These are phyloP conservation scores for Teunomyces barrocoloradensis DNA, from an alignment of 805 yeast species.

Conservation along the genomic window DNA sequence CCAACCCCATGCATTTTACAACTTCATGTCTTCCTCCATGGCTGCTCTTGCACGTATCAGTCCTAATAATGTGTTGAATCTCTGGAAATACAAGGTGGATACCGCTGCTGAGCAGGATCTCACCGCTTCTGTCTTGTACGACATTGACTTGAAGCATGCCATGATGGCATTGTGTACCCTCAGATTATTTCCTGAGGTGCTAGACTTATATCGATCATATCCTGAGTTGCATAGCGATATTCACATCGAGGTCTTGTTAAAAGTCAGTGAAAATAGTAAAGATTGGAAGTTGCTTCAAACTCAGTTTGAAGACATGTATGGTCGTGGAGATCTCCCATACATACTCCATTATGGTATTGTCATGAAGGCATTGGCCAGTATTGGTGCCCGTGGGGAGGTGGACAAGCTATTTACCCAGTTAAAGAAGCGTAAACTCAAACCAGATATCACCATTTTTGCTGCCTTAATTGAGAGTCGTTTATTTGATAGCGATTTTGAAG, in stretches of 20 bases:
- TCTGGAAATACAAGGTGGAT: slow-evolving; percentile 22
- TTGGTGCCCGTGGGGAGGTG: slow-evolving; percentile 48
- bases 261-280: slow-evolving; percentile 42
- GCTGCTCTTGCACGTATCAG: slow-evolving; percentile 9
- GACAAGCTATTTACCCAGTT: slow-evolving; percentile 50
- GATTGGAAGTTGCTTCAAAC: slow-evolving; percentile 56
- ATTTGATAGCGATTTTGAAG: slow-evolving; percentile 31
- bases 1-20: slow-evolving; percentile 7
- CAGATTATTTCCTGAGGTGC: slow-evolving; percentile 18
- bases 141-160: slow-evolving; percentile 25
- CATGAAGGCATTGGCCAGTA: slow-evolving; percentile 54
- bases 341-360: slow-evolving; percentile 57
- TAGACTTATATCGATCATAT: slow-evolving; percentile 31
- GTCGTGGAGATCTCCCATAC: slow-evolving; percentile 52
- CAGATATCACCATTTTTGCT: slow-evolving; percentile 42
- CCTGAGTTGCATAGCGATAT: slow-evolving; percentile 43
- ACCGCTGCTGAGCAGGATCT: not conserved
- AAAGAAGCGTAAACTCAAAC: slow-evolving; percentile 43
- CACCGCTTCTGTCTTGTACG: slow-evolving; percentile 4
- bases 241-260: slow-evolving; percentile 49
- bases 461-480: slow-evolving; percentile 46
- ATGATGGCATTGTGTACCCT: slow-evolving; percentile 29
- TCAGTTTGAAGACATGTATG: slow-evolving; percentile 56
- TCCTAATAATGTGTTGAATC: slow-evolving; percentile 15
- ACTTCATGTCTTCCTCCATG: slow-evolving; percentile 19